Evolutionary conservation across 306 rosid species (phyloP), one percentile per base, ranked within the genome.

Genomic region (Casuarina cunninghamiana): DNA sequence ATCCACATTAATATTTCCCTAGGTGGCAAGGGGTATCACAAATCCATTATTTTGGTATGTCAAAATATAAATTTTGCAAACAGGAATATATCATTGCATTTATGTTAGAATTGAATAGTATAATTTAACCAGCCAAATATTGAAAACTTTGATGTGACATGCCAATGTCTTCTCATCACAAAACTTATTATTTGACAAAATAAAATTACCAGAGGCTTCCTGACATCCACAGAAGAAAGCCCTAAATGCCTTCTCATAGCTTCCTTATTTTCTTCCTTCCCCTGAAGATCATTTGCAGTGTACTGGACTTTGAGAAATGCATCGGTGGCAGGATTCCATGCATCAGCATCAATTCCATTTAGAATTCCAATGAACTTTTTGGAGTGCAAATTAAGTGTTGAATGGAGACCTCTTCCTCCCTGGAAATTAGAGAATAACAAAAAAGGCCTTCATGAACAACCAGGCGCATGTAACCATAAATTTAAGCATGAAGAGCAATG

Each of bases 341-440:
- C 83, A 82, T 93, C 99, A 54, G 91, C 83, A 82, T 95, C 99
- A 73, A 95, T 93, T 72, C 99, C 99, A 86, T 95, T 95, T 46
- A 95, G 87, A 88, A 95, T 77, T 69, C 99, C 99, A 62, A 87
- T 39, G 76, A 95, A 95, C 88, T 95, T 95, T 84, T 85, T 95
- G 55, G 96, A 81, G 86, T 95, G 96, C 68, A 86, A 48, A 62
- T 90, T 79, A 53, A 95, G 94, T 46, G 97, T 93, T 63, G 96
- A 87, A 86, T 95, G 93, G 62, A 95, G 97, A 76, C 99, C 97
- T 5, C 72, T 79, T 55, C 99, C 99, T 84, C 94, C 94, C 99
- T 93, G 87, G 78, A 83, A 69, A 73, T 81, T 63, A 80, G 69
- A 72, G 53, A 83, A 50, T 73, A 79, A 77, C 61, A 81, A 71